Evolutionary conservation across 495 filamentous ascomycete species (phyloP).

Genomic region (Umbilicaria muhlenbergii): DNA sequence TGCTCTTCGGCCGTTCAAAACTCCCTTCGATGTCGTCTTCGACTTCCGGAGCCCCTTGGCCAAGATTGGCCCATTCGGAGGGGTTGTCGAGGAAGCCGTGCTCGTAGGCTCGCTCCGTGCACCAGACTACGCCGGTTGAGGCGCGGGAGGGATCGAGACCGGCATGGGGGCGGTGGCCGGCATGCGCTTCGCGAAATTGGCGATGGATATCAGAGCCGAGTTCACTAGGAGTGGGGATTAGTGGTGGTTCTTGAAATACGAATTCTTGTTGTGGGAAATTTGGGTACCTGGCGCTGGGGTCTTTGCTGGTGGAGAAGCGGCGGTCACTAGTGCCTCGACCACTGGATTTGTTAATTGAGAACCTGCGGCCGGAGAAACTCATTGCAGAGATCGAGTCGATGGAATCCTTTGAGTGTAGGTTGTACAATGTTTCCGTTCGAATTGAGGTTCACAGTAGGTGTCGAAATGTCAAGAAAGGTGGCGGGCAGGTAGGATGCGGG

Average conservation of each 20-base stretch:
- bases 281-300: slow-evolving; percentile 5
- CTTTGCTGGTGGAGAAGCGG: slow-evolving; percentile 5
- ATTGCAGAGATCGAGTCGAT: slow-evolving; percentile 17
- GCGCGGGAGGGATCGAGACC: slow-evolving; percentile 75
- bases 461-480: too few species aligned
- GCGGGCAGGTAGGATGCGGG: too few species aligned
- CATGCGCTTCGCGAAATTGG: slow-evolving; percentile 73
- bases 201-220: slow-evolving; percentile 64
- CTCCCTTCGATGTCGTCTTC: slow-evolving; percentile 85
- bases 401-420: too few species aligned
- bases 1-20: slow-evolving; percentile 69
- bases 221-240: slow-evolving; percentile 27
- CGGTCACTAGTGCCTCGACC: neutral
- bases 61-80: slow-evolving; percentile 76
- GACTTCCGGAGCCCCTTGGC: slow-evolving; percentile 88
- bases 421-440: too few species aligned
- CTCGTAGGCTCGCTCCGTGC: slow-evolving; percentile 65
- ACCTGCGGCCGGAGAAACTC: slow-evolving; percentile 34
- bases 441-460: too few species aligned
- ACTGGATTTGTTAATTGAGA: slow-evolving; percentile 2
- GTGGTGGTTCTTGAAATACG: neutral
- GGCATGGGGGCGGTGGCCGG: slow-evolving; percentile 78
- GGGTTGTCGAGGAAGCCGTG: slow-evolving; percentile 74
- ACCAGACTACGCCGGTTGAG: slow-evolving; percentile 76
- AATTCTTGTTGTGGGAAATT: neutral